phyloP scores from a whole-genome alignment of 2,329 filamentous ascomycete genomes.

The Penicillium sp. region DNA sequence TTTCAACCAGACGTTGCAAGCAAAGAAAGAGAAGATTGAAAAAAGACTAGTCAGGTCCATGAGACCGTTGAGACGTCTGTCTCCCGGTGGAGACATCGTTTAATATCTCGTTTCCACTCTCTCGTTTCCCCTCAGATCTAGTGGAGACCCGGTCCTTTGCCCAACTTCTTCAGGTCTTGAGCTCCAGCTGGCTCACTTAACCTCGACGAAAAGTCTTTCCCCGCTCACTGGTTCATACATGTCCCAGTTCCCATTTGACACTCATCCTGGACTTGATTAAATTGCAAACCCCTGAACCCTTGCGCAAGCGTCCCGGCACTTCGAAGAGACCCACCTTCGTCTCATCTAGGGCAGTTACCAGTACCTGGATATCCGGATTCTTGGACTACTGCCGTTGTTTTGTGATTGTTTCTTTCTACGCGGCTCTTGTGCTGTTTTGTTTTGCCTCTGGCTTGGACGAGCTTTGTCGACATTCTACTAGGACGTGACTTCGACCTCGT shows the following conservation, averaged over 20 bases:
- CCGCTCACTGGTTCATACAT: neutral
- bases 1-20: too few species aligned
- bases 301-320: conserved; percentile 26
- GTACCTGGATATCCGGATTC: too few species aligned
- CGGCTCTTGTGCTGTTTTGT: too few species aligned
- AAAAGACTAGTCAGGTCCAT: too few species aligned
- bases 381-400: too few species aligned
- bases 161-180: neutral
- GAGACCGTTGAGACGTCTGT: too few species aligned
- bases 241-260: conserved; percentile 7
- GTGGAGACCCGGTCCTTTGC: conserved; percentile 1
- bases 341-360: conserved; percentile 23
- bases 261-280: conserved; percentile 22
- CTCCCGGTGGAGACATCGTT: too few species aligned
- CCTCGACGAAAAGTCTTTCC: neutral
- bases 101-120: neutral
- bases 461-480: conserved; percentile 5
- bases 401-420: too few species aligned
- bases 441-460: conserved; percentile 3
- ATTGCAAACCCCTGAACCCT: too few species aligned
- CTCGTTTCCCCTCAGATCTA: conserved; percentile 1
- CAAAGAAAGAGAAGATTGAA: too few species aligned
- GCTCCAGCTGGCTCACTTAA: too few species aligned
- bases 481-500: conserved; percentile 7
- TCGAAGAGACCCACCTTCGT: conserved; percentile 27